phyloP scores from a whole-genome alignment of 129 eudicot genomes.

The Tanacetum coccineum region DNA sequence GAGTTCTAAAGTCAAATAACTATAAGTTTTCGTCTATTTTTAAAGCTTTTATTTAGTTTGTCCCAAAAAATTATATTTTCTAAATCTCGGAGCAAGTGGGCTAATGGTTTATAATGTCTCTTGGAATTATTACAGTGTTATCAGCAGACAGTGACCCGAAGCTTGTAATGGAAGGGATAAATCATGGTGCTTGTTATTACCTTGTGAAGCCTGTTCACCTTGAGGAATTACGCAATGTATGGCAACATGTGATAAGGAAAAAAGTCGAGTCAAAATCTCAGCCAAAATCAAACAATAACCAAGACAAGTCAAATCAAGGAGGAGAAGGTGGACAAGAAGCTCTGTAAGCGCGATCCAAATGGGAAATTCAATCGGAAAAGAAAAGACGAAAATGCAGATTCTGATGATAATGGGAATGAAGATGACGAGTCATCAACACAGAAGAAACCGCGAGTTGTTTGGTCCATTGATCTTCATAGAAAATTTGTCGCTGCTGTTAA shows the following conservation, averaged over 20 bases:
- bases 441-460: constrained; percentile 95
- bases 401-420: constrained; percentile 70
- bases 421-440: constrained; percentile 72
- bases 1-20: neutral
- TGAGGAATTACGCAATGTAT: constrained; percentile 90
- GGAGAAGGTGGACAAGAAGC: constrained; percentile 58
- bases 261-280: constrained; percentile 59
- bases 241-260: constrained; percentile 90
- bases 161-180: constrained; percentile 92
- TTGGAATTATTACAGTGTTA: constrained; percentile 59
- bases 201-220: constrained; percentile 88
- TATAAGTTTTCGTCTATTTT: neutral
- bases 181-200: constrained; percentile 96
- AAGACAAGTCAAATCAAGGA: constrained; percentile 48
- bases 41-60: constrained; percentile 9
- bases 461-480: constrained; percentile 94
- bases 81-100: neutral
- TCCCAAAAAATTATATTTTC: neutral
- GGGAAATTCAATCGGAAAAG: constrained; percentile 67
- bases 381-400: constrained; percentile 84
- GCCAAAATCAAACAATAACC: constrained; percentile 40
- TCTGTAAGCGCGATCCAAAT: constrained; percentile 62
- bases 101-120: constrained; percentile 21
- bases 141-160: constrained; percentile 93
- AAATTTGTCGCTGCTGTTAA: constrained; percentile 94